Base-by-base conservation (phyloP, 179 eudicot species). In the Carnegiea gigantea region DNA sequence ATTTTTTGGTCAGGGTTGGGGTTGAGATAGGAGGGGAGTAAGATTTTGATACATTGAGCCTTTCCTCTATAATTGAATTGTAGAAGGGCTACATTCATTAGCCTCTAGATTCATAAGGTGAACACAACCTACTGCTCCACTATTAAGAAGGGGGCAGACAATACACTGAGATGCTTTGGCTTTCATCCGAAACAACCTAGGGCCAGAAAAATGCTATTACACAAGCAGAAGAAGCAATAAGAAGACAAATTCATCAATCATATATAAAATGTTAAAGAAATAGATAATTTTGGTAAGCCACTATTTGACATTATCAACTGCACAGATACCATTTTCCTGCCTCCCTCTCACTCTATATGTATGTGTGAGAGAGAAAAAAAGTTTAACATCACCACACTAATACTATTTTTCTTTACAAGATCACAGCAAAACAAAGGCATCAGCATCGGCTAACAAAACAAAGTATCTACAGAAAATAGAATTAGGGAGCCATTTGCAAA, bases 391-490 rank as follows among this genome's bases (percentile, higher is more conserved):
- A 48, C n/a, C 23, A 18, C 17, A 20, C 62, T 9, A 17, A 6
- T 18, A 57, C 7, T 20, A 57, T 57, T 20, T 18, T 79, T 24
- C 75, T 46, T 68, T 5, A 68, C 28, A 36, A 68, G 43, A 70
- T 72, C 49, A 8, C 65, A 70, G 7, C 5, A 30, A 38, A 51
- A 70, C 59, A 20, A 14, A 79, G 49, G 40, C 30, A 79, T 72
- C 24, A 38, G 15, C 3, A 51, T 4, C 23, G 14, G 62, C 24
- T 38, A 6, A 38, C 53, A 73, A 21, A 21, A 44, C 53, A 40
- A 40, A n/a, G n/a, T 43, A 6, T 43, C 54, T 72, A 72, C 17
- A 36, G 72, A 78, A 78, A 13, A 78, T 18, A 10, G 80, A 15
- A 24, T 9, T 18, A 20, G 60, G 33, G 4, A 70, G 26, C 53